These are phyloP conservation scores for Sporothrix brasiliensis DNA, from an alignment of 2,329 filamentous ascomycete species.

Conservation along the genomic window DNA sequence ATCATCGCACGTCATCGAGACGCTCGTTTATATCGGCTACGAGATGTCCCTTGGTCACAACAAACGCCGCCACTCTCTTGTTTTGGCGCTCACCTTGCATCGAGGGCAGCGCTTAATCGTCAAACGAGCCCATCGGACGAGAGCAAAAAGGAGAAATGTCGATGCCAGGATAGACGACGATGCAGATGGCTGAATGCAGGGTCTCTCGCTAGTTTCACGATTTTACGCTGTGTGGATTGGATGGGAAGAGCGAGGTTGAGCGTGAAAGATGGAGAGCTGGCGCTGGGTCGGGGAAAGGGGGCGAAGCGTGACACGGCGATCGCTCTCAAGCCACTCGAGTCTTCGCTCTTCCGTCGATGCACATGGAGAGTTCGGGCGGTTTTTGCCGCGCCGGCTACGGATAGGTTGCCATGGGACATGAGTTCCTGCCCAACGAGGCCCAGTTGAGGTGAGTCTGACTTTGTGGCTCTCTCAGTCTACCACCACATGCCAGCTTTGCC, in stretches of 20 bases:
- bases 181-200: slow-evolving; percentile 4
- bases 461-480: neutral
- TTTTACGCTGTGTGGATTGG: neutral
- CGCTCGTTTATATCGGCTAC: slow-evolving; percentile 11
- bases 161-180: neutral
- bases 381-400: slow-evolving; percentile 17
- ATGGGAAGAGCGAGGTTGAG: neutral
- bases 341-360: neutral
- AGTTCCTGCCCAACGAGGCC: slow-evolving; percentile 16
- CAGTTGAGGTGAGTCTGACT: slow-evolving; percentile 9
- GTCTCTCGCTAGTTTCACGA: slow-evolving; percentile 1
- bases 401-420: too few species aligned
- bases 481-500: neutral
- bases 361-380: neutral
- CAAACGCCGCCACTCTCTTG: slow-evolving; percentile 4
- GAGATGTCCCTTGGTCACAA: neutral
- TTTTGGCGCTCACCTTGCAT: slow-evolving; percentile 15
- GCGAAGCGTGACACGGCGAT: slow-evolving; percentile 11
- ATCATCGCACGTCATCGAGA: neutral
- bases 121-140: neutral
- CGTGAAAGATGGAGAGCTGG: neutral
- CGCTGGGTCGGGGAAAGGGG: too few species aligned
- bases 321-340: neutral
- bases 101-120: slow-evolving; percentile 10
- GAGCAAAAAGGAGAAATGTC: neutral